phyloP scores from a whole-genome alignment of 148 eudicot species.

The Dysphania ambrosioides region DNA sequence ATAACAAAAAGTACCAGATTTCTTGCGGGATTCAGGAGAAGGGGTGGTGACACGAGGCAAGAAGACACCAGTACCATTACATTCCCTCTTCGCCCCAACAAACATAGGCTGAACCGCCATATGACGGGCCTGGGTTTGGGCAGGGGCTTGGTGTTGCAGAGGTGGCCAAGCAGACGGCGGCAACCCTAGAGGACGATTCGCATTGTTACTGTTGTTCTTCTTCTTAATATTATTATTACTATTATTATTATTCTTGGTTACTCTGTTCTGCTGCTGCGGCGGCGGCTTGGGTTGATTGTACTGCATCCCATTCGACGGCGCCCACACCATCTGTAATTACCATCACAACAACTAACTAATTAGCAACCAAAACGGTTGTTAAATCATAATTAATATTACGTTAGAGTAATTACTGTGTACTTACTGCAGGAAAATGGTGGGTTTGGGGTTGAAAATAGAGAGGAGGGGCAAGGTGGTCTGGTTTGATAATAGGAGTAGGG shows the following conservation, averaged over 20 bases:
- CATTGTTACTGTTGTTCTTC: no score
- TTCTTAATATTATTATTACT: no score
- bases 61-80: slow-evolving; percentile 70
- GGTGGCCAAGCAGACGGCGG: slow-evolving; percentile 64
- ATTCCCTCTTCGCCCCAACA: slow-evolving; percentile 39
- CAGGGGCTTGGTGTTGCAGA: slow-evolving; percentile 44
- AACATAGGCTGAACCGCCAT: slow-evolving; percentile 25
- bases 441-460: slow-evolving; percentile 25
- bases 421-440: slow-evolving; percentile 19
- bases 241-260: slow-evolving; percentile 1
- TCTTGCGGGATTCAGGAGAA: slow-evolving; percentile 41
- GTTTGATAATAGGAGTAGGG: slow-evolving; percentile 21
- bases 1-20: slow-evolving; percentile 37
- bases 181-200: slow-evolving; percentile 28
- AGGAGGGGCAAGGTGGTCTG: slow-evolving; percentile 6
- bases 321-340: slow-evolving; percentile 5
- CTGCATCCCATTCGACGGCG: no score
- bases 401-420: neutral
- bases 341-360: no score
- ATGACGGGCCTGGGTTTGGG: slow-evolving; percentile 30
- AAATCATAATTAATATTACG: no score
- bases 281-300: slow-evolving; percentile 16
- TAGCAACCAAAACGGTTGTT: neutral
- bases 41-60: slow-evolving; percentile 44
- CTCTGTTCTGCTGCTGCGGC: slow-evolving; percentile 10